Evolutionary conservation across 768 basidiomycete species (phyloP), one percentile per base, ranked within the genome.

Genomic region (Pleurotus djamor): DNA sequence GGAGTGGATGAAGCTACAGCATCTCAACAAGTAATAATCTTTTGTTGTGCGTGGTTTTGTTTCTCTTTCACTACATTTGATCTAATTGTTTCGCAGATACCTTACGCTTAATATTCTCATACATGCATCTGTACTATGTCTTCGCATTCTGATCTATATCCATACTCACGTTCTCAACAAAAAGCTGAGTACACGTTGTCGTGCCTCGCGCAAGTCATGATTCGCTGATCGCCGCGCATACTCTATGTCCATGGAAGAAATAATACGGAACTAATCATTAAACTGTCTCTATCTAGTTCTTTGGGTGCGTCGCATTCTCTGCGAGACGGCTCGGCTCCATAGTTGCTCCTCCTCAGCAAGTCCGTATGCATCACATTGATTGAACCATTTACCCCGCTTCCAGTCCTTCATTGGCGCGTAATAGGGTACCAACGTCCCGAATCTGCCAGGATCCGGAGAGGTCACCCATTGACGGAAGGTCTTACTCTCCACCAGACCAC

Each of bases 1-100:
- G 72, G 91, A 92, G 70, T 95, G 92, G 91, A 90, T 88, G 84
- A 92, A 92, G 71, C 74, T 89, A 52, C 89, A 90, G 68, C 85
- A 77, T 66, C 70, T 94, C 56, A 91, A 92, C 71, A 88, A 66
- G 78, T 61, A 36, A n/a, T 35, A 32, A 10, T 48, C 28, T 32
- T 56, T 13, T 14, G 21, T 32, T 44, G 54, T 56, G 38, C 54
- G 54, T n/a, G 5, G 12, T 44, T 28, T 57, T 43, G 58, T 61
- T 47, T 63, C 63, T 58, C 64, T 61, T 65, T 63, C 61, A 59
- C 61, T 54, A 41, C 52, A 17, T 52, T 44, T 37, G 21, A 6
- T 32, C 16, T 38, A 13, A 32, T 37, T 13, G 10, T 43, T 34
- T 48, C 7, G 50, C 34, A 59, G 50, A 36, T 51, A 33, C 16